Evolutionary conservation across 1,284 basidiomycete genomes (phyloP), one percentile per base, ranked within the genome.

Genomic region (Fistulina hepatica): DNA sequence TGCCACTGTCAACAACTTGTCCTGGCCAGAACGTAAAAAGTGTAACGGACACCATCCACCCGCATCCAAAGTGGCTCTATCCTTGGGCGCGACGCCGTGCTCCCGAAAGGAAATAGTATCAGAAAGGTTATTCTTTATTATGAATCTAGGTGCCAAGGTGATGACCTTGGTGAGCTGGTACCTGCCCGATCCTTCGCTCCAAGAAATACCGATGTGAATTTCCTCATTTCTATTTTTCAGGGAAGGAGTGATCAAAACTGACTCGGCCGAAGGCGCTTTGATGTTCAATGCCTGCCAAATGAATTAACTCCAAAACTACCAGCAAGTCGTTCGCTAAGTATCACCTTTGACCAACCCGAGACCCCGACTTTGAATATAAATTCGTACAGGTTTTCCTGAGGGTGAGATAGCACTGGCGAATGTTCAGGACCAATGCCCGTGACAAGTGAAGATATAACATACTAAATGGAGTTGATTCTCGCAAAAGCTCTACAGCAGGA

Each of bases 161-260:
- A 98, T 81, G 45, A 97, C 85, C 62, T 97, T 97, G 20, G 83
- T 84, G 33, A 98, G 65, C 57, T 97, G 97, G 62, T 97, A 98
- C 69, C 93, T 95, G 33, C 95, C 95, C 19, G 84, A 63, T 4
- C 94, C 94, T 56, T 97, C 93, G 15, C 77, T 73, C 72, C 95
- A 97, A 4, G 91, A 94, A 36, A 99, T 54, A 5, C 95, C 95
- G 24, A 91, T 62, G 52, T 93, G 88, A 44, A 83, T 73, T 55
- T 93, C 85, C 36, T 84, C 81, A n/a, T 74, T 63, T 49, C 72
- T 82, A 40, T 74, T 73, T 24, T 66, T 68, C 33, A 73, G 65
- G 3, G 81, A 79, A 3, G 79, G 70, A 45, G 93, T 73, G 31
- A 81, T 73, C 37, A 98, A 69, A 45, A 85, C 82, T 39, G 81